These are phyloP conservation scores for Penicillium cataractarum DNA, from an alignment of 495 filamentous ascomycete genomes.

Conservation along the genomic window DNA sequence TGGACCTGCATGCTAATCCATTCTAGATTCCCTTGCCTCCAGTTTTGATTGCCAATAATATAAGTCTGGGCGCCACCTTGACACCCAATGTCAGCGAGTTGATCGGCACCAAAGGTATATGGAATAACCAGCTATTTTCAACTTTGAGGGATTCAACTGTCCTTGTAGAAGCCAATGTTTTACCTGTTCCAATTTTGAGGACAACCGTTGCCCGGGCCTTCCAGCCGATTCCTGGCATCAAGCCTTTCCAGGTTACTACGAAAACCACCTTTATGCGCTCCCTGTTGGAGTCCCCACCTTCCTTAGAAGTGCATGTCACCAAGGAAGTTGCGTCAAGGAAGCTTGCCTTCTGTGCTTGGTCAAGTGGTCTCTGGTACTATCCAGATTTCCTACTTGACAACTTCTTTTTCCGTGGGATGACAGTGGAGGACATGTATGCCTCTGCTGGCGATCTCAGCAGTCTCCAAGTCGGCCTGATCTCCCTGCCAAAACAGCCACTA, in stretches of 20 bases:
- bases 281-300: slow-evolving; percentile 30
- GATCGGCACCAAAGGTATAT: slow-evolving; percentile 32
- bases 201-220: slow-evolving; percentile 36
- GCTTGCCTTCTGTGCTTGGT: slow-evolving; percentile 38
- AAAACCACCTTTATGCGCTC: slow-evolving; percentile 35
- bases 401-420: slow-evolving; percentile 29
- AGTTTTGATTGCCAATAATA: slow-evolving; percentile 28
- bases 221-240: slow-evolving; percentile 35
- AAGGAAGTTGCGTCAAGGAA: slow-evolving; percentile 38
- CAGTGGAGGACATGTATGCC: slow-evolving; percentile 25
- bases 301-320: slow-evolving; percentile 33
- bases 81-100: slow-evolving; percentile 33
- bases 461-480: slow-evolving; percentile 42
- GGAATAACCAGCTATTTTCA: slow-evolving; percentile 34
- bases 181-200: slow-evolving; percentile 37
- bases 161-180: slow-evolving; percentile 25
- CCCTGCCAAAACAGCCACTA: slow-evolving; percentile 22
- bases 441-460: slow-evolving; percentile 29
- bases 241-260: slow-evolving; percentile 39
- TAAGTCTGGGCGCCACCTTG: slow-evolving; percentile 40
- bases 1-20: background rate
- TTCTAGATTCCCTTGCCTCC: slow-evolving; percentile 36
- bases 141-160: slow-evolving; percentile 37
- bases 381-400: slow-evolving; percentile 33
- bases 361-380: slow-evolving; percentile 42